phyloP scores from a whole-genome alignment of 768 basidiomycete species.

The Leccinum variicolor region DNA sequence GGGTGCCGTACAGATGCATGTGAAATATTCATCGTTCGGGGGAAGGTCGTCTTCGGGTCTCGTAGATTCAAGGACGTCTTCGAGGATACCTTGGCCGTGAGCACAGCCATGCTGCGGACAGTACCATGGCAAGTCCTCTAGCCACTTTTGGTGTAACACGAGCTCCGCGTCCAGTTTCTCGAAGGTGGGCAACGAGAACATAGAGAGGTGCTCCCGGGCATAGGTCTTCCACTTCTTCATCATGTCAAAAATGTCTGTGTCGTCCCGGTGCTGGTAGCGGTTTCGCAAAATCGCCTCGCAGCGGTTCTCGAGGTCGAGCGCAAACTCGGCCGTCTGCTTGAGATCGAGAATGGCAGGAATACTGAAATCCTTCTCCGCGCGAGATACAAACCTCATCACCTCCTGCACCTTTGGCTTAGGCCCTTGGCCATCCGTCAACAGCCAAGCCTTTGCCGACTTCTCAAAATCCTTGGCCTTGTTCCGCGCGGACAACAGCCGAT shows the following conservation, averaged over 20 bases:
- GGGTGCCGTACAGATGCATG: slow-evolving; percentile 75
- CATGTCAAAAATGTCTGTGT: slow-evolving; percentile 65
- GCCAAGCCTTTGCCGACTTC: slow-evolving; percentile 71
- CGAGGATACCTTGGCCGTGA: slow-evolving; percentile 62
- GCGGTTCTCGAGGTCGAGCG: slow-evolving; percentile 70
- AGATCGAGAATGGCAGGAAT: slow-evolving; percentile 65
- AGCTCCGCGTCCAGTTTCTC: slow-evolving; percentile 71
- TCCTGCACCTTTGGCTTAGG: slow-evolving; percentile 64
- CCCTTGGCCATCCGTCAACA: slow-evolving; percentile 52
- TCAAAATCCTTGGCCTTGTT: slow-evolving; percentile 76
- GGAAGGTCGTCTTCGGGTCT: slow-evolving; percentile 76
- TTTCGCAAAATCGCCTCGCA: slow-evolving; percentile 73
- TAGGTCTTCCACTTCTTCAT: slow-evolving; percentile 75
- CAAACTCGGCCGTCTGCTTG: slow-evolving; percentile 69
- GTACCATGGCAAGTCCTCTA: slow-evolving; percentile 77
- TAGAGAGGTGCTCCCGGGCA: slow-evolving; percentile 63
- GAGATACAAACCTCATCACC: slow-evolving; percentile 61
- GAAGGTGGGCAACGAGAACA: slow-evolving; percentile 71
- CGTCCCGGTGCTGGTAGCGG: slow-evolving; percentile 51
- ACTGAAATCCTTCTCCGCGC: slow-evolving; percentile 74
- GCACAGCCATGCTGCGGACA: slow-evolving; percentile 61
- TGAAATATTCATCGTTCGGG: slow-evolving; percentile 77
- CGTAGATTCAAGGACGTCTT: slow-evolving; percentile 74
- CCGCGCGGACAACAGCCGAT: slow-evolving; percentile 60
- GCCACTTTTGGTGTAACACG: slow-evolving; percentile 63